Conservation (phyloP, 2,329 filamentous ascomycete genomes). For the Clonostachys solani region DNA sequence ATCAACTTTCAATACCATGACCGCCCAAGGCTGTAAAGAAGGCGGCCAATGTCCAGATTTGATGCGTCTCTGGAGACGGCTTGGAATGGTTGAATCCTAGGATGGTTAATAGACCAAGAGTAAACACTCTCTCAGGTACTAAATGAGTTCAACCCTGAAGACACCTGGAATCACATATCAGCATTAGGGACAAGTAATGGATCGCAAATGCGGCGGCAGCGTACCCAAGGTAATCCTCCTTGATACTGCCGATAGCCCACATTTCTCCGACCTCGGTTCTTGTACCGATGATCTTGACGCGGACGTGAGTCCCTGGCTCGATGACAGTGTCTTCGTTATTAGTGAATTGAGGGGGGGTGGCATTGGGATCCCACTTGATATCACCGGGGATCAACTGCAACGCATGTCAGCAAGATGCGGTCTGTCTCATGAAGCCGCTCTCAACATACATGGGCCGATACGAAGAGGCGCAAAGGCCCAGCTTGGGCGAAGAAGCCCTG, state of each 20-base stretch:
- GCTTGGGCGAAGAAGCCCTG: constrained; percentile 89
- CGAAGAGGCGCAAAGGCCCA: constrained; percentile 73
- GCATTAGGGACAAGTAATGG: too few relatives aligned
- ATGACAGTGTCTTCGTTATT: constrained; percentile 93
- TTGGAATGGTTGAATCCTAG: too few relatives aligned
- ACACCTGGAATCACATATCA: background rate
- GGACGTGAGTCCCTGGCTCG: constrained; percentile 88
- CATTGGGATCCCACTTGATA: constrained; percentile 92
- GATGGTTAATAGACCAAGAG: too few relatives aligned
- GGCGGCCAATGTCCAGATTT: too few relatives aligned
- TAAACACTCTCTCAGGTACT: too few relatives aligned
- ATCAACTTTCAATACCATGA: too few relatives aligned
- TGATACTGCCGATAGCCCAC: constrained; percentile 97
- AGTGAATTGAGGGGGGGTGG: constrained; percentile 93
- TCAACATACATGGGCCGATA: constrained; percentile 71
- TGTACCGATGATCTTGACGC: constrained; percentile 90
- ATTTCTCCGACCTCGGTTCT: constrained; percentile 91
- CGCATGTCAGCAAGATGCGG: background rate
- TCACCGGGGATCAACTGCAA: constrained; percentile 81
- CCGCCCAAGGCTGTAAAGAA: too few relatives aligned
- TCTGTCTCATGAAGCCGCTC: background rate
- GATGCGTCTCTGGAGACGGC: too few relatives aligned
- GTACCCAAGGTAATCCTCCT: constrained; percentile 72
- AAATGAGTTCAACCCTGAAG: background rate
- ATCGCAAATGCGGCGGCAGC: background rate